phyloP scores from a whole-genome alignment of 1,284 basidiomycete genomes.

The Inonotus obliquus region DNA sequence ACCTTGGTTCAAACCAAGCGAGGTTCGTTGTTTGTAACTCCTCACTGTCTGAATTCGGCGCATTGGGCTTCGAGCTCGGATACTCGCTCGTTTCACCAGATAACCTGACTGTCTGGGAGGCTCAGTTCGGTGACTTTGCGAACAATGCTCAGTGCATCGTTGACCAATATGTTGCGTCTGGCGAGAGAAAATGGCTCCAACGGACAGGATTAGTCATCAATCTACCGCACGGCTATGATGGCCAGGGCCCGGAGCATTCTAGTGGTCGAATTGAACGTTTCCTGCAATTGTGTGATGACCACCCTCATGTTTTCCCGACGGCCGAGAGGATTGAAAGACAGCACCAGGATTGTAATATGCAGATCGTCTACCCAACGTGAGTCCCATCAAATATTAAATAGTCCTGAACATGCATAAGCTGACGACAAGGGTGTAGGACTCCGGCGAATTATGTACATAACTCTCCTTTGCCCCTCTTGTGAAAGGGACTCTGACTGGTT shows the following conservation, averaged over 20 bases:
- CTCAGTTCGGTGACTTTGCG: conserved; percentile 97
- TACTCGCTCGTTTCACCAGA: conserved; percentile 98
- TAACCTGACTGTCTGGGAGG: conserved; percentile 96
- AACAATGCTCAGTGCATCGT: conserved; percentile 98
- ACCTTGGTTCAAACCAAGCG: conserved; percentile 85
- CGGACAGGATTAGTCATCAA: conserved; percentile 90
- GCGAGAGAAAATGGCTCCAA: conserved; percentile 98
- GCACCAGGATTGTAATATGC: conserved; percentile 99
- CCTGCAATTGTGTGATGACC: conserved; percentile 97
- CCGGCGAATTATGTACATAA: conserved; percentile 80
- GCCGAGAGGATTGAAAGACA: conserved; percentile 90
- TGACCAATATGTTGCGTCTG: conserved; percentile 97
- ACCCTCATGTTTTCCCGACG: conserved; percentile 88
- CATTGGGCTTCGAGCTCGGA: conserved; percentile 96
- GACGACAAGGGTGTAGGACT: conserved; percentile 44
- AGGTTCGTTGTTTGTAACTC: conserved; percentile 96
- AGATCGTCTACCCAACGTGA: conserved; percentile 93
- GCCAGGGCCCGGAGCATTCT: conserved; percentile 98
- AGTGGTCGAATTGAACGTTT: conserved; percentile 95
- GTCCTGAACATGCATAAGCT: background rate
- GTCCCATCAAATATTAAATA: conserved; percentile 27
- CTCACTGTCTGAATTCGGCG: conserved; percentile 93
- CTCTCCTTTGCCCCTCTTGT: background rate
- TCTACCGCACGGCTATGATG: conserved; percentile 97
- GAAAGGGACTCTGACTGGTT: conserved; percentile 13